phyloP scores from a whole-genome alignment of 2,329 filamentous ascomycete species.

The Mollisiaceae sp. region DNA sequence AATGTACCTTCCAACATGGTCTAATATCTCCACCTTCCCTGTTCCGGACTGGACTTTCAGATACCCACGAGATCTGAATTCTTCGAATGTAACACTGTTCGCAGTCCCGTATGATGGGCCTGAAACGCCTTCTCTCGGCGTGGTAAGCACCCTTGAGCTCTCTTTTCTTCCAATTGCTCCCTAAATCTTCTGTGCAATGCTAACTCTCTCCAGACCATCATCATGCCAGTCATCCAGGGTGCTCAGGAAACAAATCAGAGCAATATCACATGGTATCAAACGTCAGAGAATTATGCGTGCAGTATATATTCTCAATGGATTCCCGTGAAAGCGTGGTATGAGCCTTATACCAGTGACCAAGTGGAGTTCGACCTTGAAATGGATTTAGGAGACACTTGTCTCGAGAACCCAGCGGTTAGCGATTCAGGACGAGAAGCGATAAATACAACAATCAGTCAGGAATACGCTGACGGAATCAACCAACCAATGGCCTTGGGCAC shows the following conservation, averaged over 20 bases:
- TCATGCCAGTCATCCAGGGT: not conserved
- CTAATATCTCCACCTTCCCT: not conserved
- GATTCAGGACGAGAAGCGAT: not conserved
- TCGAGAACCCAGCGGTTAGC: not conserved
- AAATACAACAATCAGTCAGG: conserved; percentile 11
- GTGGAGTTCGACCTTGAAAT: not conserved
- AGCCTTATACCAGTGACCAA: conserved; percentile 9
- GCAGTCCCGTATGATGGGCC: conserved; percentile 2
- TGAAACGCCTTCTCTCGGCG: conserved; percentile 4
- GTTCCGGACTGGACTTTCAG: conserved; percentile 15
- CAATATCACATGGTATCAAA: conserved; percentile 6
- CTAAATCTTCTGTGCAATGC: not conserved
- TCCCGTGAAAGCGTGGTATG: conserved; percentile 8
- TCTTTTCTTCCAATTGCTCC: not conserved
- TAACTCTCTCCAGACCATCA: not conserved
- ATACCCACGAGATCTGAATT: not conserved
- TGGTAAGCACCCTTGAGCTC: not conserved
- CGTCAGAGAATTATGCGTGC: conserved; percentile 7
- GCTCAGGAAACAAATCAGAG: not conserved
- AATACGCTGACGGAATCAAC: conserved; percentile 14
- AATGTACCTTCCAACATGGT: conserved; percentile 7
- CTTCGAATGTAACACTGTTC: conserved; percentile 8
- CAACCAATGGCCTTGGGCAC: not conserved
- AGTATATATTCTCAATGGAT: conserved; percentile 16
- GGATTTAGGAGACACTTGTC: conserved; percentile 7